Evolutionary conservation across 2,329 filamentous ascomycete species (phyloP), one percentile per base, ranked within the genome.

Genomic region (Scedosporium boydii): DNA sequence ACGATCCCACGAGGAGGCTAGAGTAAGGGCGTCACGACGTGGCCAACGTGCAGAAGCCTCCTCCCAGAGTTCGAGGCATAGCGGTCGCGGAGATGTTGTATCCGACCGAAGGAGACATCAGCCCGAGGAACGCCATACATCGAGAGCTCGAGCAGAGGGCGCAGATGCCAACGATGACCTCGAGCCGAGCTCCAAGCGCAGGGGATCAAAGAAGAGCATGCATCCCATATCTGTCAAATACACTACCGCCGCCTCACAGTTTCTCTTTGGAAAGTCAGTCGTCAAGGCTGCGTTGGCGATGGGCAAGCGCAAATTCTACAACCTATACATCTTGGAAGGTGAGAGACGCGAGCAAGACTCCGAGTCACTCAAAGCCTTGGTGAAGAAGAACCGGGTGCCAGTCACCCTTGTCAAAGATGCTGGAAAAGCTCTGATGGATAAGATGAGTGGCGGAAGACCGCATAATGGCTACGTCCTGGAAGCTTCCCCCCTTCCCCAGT

Each of bases 401-500:
- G 78, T 91, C 44, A 79, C 79, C 4, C 75, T 82, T 53, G 83
- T 93, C 23, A 73, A 72, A 44, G 84, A 84, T 21, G 78, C 81
- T 1, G 87, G 87, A 70, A 76, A 90, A 64, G 82, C 82, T 0
- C 77, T 91, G 48, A 82, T 99, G 76, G 88, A 96, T 74, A 93
- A 90, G 74, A 90, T 96, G 84, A 90, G 89, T 66, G 83, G 80
- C 62, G 87, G 88, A 1, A 83, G 95, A 48, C 91, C 93, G 41
- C 93, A 99, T 75, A 97, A 98, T 70, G 93, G 93, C 57, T 87
- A 88, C 68, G 80, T 98, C 16, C 82, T 99, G 3, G 95, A 99
- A 75, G 86, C 89, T 14, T 96, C 92, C 0, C 90, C 90, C 1
- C 75, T 98, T 1, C 91, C 92, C 0, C 85, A 87, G 66, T 76